These are phyloP conservation scores for Flaveria sonorensis DNA, from an alignment of 129 eudicot genomes.

Conservation along the genomic window DNA sequence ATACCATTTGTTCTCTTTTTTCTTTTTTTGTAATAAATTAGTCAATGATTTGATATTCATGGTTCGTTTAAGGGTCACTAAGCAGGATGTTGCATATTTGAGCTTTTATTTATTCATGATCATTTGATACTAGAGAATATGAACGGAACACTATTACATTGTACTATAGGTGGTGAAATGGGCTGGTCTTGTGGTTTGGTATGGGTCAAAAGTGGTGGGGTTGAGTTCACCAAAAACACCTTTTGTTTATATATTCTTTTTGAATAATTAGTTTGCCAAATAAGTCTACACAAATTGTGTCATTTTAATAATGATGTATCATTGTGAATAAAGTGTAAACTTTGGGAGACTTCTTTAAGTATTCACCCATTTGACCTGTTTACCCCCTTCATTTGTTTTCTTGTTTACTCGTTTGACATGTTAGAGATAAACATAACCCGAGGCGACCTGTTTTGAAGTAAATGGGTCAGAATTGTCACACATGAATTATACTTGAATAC, in stretches of 20 bases:
- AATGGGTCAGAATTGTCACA: background rate
- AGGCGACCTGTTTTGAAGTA: background rate
- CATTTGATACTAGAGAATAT: constrained; percentile 9
- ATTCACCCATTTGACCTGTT: background rate
- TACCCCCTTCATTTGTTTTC: background rate
- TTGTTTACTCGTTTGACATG: background rate
- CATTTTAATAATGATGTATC: background rate
- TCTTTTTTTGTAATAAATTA: background rate
- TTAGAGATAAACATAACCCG: background rate
- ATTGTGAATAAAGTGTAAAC: background rate
- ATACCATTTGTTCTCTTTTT: background rate
- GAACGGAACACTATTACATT: background rate
- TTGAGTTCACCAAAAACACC: background rate
- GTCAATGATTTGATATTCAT: constrained; percentile 1
- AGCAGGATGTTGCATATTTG: constrained; percentile 14
- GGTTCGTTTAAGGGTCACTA: constrained; percentile 11
- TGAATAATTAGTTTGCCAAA: background rate
- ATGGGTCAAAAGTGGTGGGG: background rate
- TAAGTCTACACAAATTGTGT: background rate
- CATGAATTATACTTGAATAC: background rate
- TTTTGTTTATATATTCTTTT: background rate
- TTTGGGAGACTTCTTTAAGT: background rate
- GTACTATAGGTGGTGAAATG: background rate
- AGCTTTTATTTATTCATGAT: background rate
- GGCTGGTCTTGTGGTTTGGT: background rate